Base-by-base conservation (phyloP, 164 flowering plant genomes). In the Warburgia ugandensis region DNA sequence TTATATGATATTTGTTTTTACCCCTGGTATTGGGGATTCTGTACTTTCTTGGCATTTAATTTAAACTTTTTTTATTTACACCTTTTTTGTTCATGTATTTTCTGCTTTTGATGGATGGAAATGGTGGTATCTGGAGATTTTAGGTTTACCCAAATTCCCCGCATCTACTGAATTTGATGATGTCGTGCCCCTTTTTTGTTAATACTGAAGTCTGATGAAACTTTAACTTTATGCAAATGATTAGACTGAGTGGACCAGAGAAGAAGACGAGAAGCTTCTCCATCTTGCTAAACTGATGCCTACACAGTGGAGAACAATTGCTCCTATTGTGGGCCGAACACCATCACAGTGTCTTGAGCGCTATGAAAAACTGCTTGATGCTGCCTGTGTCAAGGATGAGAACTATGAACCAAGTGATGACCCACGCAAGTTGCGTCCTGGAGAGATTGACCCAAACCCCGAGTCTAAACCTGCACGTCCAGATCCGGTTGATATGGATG, bases 401-500 rank as follows among this genome's bases (percentile, higher is more conserved):
- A 87, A 78, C 52, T 91, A 87, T 58, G 98, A 87, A 33, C 79
- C 95, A 16, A 81, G 76, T 17, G 98, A 91, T 59, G 98, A 91
- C 60, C 98, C 98, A 9, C 58, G 98, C 22, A 91, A 91, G 56
- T 60, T 91, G 65, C 88, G 94, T 4, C 96, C 96, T 33, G 98
- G 98, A 44, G 98, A 91, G 71, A 87, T 88, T 64, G 98, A 91
- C 48, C 98, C 96, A 5, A 91, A 92, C 49, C 96, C 98, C 0
- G 98, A 92, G 44, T 85, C 98, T 12, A 92, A 88, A 69, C 99
- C 99, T 56, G 99, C 96, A 6, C 86, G 98, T 51, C 98, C 98
- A 3, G 98, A 88, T 59, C 96, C 98, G 50, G 98, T 92, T 58
- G 96, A 92, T 56, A 92, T 92, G 98, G 98, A 92, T 68, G 98